These are phyloP conservation scores for Aurantiochytrium sp. DNA, from an alignment of 108 stramenopile species.

Conservation along the genomic window DNA sequence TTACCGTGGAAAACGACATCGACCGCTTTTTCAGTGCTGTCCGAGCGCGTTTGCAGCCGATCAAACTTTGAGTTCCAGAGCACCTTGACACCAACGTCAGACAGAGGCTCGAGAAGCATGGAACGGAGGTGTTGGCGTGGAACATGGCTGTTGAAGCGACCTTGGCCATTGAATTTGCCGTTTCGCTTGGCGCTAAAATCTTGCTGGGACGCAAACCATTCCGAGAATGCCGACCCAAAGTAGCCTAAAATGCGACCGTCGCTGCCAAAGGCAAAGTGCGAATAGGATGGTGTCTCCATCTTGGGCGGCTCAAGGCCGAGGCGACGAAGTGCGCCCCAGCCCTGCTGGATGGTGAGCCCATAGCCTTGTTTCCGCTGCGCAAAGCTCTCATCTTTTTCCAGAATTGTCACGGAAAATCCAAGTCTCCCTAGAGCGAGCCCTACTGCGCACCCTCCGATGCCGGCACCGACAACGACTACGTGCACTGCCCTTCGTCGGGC, in stretches of 20 bases:
- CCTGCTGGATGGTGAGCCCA: constrained; percentile 82
- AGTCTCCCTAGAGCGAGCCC: constrained; percentile 67
- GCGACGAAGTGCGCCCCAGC: constrained; percentile 53
- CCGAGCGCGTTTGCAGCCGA: background rate
- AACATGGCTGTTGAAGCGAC: constrained; percentile 49
- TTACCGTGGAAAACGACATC: no score
- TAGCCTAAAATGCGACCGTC: constrained; percentile 14
- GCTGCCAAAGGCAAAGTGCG: constrained; percentile 10
- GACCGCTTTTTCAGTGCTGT: background rate
- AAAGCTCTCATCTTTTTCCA: constrained; percentile 66
- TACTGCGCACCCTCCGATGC: constrained; percentile 68
- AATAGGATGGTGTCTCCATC: constrained; percentile 10
- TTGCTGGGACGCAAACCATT: background rate
- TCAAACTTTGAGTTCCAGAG: constrained; percentile 16
- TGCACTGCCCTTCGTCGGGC: background rate
- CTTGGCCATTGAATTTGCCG: constrained; percentile 17
- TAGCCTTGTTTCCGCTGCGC: constrained; percentile 67
- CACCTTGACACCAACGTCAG: constrained; percentile 25
- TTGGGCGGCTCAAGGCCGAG: constrained; percentile 41
- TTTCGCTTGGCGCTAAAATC: constrained; percentile 14
- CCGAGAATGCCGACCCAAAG: constrained; percentile 9
- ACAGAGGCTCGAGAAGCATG: background rate
- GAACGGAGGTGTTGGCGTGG: background rate
- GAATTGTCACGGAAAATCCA: constrained; percentile 55
- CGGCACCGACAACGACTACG: constrained; percentile 60